Evolutionary conservation across 2,329 filamentous ascomycete genomes (phyloP), one percentile per base, ranked within the genome.

Genomic region (Phialocephala sp.): DNA sequence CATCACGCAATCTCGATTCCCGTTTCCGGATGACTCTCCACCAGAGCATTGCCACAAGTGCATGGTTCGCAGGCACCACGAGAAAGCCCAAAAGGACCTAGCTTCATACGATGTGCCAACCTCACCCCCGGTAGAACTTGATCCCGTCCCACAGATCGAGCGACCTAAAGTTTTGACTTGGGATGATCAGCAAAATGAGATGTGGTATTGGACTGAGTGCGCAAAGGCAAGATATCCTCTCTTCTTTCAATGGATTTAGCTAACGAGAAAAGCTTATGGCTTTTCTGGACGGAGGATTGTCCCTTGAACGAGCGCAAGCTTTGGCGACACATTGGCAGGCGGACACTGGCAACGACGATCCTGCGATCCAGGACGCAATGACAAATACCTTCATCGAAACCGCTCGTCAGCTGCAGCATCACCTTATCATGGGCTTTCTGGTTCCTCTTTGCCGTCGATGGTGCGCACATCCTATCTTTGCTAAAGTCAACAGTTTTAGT

Each of bases 371-470:
- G 15, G 15, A 43, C n/a, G 15, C 6, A 8, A 43, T 43, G 41
- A 18, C 45, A 22, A 2, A 24, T 2, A 50, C 20, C n/a, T 11
- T 50, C 15, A 11, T 22, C 20, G 11, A 24, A 24, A 20, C 45
- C 22, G n/a, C 11, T 50, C n/a, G 11, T 24, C n/a, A 50, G 6
- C 4, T 50, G n/a, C n/a, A 20, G 22, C 22, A 20, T 20, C 45
- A 50, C 22, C n/a, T 50, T 6, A 20, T 20, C 45, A 50, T 50
- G 45, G 45, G 45, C 12, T 12, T 50, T 8, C 22, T 22, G 9
- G 45, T 50, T 24, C 45, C 45, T 22, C 45, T 50, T 20, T 50
- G 45, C 45, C 45, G n/a, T 43, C 15, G 15, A 43, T 43, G 41
- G 41, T 18, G 12, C 15, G 6, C 15, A 15, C 15, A 18, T n/a